Conservation (phyloP, 139 green algal species). For the Tetradesmus obliquus region DNA sequence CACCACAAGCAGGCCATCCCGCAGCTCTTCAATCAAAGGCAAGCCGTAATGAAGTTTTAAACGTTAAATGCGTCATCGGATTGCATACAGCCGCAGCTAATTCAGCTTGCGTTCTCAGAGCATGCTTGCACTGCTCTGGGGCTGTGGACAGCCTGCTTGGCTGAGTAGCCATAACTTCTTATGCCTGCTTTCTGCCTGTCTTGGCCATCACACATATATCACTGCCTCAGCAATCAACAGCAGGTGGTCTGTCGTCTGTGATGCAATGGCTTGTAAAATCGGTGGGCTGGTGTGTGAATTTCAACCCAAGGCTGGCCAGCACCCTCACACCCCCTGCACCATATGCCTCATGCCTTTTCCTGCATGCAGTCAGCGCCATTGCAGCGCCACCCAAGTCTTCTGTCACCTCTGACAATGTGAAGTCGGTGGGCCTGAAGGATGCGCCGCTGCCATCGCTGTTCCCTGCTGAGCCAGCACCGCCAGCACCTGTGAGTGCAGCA, state of each 20-base stretch:
- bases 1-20: not conserved
- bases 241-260: not conserved
- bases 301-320: not conserved
- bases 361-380: constrained; percentile 18
- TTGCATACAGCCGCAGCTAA: not conserved
- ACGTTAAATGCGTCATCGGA: not conserved
- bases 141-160: not conserved
- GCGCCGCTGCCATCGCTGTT: constrained; percentile 88
- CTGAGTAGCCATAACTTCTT: not conserved
- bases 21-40: not conserved
- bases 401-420: constrained; percentile 26
- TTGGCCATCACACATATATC: not conserved
- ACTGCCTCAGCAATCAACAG: not conserved
- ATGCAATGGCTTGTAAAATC: not conserved
- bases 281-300: not conserved
- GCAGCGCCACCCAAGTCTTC: constrained; percentile 21
- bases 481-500: constrained; percentile 62
- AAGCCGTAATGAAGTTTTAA: not conserved
- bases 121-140: not conserved
- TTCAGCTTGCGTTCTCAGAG: not conserved
- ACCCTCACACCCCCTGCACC: not conserved
- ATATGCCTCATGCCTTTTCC: not conserved
- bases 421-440: constrained; percentile 86
- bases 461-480: constrained; percentile 74
- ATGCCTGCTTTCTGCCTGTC: not conserved